Evolutionary conservation across 345 rosid species (phyloP).

Genomic region (Brassica napus): Da-Ae NC_063452.1:21012501-21013000

Average conservation of each 20-base stretch:
- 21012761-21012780: not conserved
- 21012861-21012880: not conserved
- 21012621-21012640: too few species aligned
- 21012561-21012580: too few species aligned
- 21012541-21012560: too few species aligned
- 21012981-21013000: not conserved
- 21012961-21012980: not conserved
- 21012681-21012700: not conserved
- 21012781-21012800: not conserved
- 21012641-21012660: not conserved
- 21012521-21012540: too few species aligned
- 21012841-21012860: not conserved
- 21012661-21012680: not conserved
- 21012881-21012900: not conserved
- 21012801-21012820: too few species aligned
- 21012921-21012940: not conserved
- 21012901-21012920: not conserved
- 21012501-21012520: too few species aligned
- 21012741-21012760: not conserved
- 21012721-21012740: not conserved
- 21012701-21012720: not conserved
- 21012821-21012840: too few species aligned
- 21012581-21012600: too few species aligned
- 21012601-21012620: too few species aligned
- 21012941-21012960: not conserved